phyloP scores from a whole-genome alignment of 202 grass and related monocot genomes.

The Hordeum pubiflorum region DNA sequence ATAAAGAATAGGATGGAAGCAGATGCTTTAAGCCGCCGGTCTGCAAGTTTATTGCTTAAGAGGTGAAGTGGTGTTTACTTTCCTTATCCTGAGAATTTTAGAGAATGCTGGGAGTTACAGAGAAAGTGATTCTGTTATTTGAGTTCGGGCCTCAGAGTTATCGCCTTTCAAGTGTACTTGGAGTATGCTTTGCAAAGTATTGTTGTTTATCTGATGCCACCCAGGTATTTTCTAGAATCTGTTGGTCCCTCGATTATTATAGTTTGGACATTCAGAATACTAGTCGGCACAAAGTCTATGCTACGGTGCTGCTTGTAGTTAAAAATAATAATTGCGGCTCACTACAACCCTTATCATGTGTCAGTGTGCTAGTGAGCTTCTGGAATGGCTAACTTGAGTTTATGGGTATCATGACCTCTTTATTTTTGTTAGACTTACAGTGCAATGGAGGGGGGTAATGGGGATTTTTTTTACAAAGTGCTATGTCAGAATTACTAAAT shows the following conservation, averaged over 20 bases:
- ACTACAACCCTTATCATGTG: background rate
- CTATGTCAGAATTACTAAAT: background rate
- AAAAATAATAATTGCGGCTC: background rate
- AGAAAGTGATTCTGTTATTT: background rate
- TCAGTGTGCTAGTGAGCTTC: background rate
- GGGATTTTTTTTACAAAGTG: background rate
- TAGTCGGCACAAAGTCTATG: background rate
- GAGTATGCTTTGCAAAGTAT: background rate
- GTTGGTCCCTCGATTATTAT: background rate
- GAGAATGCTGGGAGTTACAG: background rate
- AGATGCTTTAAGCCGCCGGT: background rate
- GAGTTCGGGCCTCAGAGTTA: background rate
- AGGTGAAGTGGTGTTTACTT: background rate
- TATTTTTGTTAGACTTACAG: background rate
- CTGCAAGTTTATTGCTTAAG: background rate
- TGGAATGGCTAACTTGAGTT: too few relatives aligned
- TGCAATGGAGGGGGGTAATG: background rate
- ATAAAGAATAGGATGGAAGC: slow-evolving; percentile 23
- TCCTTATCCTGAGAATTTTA: background rate
- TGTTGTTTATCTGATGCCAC: background rate
- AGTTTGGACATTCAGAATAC: background rate
- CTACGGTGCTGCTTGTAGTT: background rate
- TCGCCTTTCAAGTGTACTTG: background rate
- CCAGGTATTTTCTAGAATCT: background rate
- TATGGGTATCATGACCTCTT: too few relatives aligned